Conservation (phyloP, 1,139 yeast species). For the Chernovozyma aurita region DNA sequence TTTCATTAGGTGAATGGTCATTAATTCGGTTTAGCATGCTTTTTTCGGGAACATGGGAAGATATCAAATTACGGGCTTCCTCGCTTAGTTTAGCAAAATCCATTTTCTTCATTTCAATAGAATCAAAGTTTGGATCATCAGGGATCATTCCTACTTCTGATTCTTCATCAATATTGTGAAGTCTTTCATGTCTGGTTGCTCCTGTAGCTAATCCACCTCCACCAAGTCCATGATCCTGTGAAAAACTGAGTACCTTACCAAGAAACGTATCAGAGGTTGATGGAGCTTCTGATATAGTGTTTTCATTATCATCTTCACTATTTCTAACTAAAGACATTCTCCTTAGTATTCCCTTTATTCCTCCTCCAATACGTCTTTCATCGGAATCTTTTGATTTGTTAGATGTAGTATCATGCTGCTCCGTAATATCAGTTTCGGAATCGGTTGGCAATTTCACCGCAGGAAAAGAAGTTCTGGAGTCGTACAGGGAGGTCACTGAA, state of each 20-base stretch:
- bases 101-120: conserved; percentile 33
- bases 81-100: conserved; percentile 33
- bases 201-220: conserved; percentile 47
- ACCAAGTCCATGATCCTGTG: conserved; percentile 21
- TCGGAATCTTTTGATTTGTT: conserved; percentile 1
- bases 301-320: background rate
- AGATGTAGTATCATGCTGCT: conserved; percentile 4
- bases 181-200: conserved; percentile 20
- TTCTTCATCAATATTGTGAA: conserved; percentile 19
- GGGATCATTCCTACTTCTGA: conserved; percentile 16
- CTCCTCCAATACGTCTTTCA: conserved; percentile 9
- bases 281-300: background rate
- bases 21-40: conserved; percentile 1
- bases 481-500: background rate
- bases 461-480: background rate
- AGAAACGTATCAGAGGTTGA: conserved; percentile 36
- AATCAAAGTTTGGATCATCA: conserved; percentile 13
- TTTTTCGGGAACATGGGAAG: conserved; percentile 31
- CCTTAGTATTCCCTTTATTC: conserved; percentile 29
- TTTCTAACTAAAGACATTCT: conserved; percentile 25
- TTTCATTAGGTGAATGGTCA: conserved; percentile 3
- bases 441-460: background rate
- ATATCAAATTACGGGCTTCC: conserved; percentile 39
- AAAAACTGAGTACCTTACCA: conserved; percentile 30
- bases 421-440: conserved; percentile 6